A percentile compares a stretch with the other conserved stretches of the same genome.
These are phyloP conservation scores for Talaromyces marneffei DNA, from an alignment of 2,329 filamentous ascomycete genomes.

Conservation along the genomic window DNA sequence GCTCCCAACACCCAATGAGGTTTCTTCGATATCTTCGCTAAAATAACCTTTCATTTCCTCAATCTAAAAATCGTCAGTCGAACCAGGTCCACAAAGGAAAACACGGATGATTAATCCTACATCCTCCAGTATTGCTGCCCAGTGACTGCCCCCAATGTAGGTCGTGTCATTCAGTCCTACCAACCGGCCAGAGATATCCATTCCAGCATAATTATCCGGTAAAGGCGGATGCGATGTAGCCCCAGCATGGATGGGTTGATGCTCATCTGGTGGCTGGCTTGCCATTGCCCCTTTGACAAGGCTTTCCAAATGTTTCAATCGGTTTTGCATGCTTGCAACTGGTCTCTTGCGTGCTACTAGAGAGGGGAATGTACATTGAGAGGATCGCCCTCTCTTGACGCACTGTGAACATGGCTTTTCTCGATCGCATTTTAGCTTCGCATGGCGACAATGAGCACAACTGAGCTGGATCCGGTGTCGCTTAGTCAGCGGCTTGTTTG, in stretches of 20 bases:
- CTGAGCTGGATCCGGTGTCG: not conserved
- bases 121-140: slow-evolving; percentile 8
- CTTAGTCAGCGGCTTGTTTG: not conserved
- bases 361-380: not conserved
- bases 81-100: not conserved
- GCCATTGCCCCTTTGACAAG: slow-evolving; percentile 9
- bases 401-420: slow-evolving; percentile 5
- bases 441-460: slow-evolving; percentile 2
- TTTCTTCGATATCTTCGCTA: not conserved
- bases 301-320: slow-evolving; percentile 3
- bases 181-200: not conserved
- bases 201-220: not conserved
- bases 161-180: not conserved
- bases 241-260: not conserved
- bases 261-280: slow-evolving; percentile 3
- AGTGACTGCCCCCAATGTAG: slow-evolving; percentile 3
- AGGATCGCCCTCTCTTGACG: slow-evolving; percentile 1
- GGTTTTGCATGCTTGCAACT: not conserved
- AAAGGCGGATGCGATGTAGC: not conserved
- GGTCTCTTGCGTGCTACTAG: slow-evolving; percentile 1
- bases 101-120: not conserved
- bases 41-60: slow-evolving; percentile 6
- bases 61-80: slow-evolving; percentile 1
- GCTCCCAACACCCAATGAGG: not conserved
- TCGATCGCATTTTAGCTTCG: slow-evolving; percentile 6